These are phyloP conservation scores for Periconia sp. DNA, from an alignment of 2,329 filamentous ascomycete species.

Conservation along the genomic window DNA sequence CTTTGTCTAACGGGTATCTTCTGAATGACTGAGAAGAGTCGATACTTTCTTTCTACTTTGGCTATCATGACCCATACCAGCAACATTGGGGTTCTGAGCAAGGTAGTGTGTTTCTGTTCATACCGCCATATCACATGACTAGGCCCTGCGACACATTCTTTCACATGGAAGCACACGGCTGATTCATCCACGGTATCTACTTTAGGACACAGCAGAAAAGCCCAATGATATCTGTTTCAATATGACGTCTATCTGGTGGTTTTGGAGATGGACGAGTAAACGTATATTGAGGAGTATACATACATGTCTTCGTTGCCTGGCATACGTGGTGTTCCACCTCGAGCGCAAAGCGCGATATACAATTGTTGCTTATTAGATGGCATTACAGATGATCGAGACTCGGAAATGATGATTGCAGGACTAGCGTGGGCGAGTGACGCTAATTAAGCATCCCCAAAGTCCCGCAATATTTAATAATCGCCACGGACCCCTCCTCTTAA, in stretches of 20 bases:
- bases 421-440: too few relatives aligned
- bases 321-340: not conserved
- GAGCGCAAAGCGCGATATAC: not conserved
- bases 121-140: not conserved
- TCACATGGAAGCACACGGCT: not conserved
- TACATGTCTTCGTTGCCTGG: not conserved
- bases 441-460: too few relatives aligned
- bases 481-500: too few relatives aligned
- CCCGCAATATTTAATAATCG: too few relatives aligned
- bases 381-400: too few relatives aligned
- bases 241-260: not conserved
- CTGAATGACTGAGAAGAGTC: slow-evolving; percentile 3
- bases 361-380: not conserved
- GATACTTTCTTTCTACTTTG: slow-evolving; percentile 11
- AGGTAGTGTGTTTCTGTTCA: slow-evolving; percentile 7
- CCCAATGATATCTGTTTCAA: not conserved
- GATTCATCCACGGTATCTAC: not conserved
- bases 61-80: slow-evolving; percentile 17
- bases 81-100: slow-evolving; percentile 10
- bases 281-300: too few relatives aligned
- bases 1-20: slow-evolving; percentile 27
- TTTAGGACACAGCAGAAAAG: not conserved
- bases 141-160: not conserved
- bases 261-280: not conserved
- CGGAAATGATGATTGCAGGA: too few relatives aligned